Percentiles rank a stretch among this genome's conserved stretches.
These are phyloP conservation scores for Tricholoma hemisulphureum DNA, from an alignment of 768 basidiomycete genomes.

Conservation along the genomic window DNA sequence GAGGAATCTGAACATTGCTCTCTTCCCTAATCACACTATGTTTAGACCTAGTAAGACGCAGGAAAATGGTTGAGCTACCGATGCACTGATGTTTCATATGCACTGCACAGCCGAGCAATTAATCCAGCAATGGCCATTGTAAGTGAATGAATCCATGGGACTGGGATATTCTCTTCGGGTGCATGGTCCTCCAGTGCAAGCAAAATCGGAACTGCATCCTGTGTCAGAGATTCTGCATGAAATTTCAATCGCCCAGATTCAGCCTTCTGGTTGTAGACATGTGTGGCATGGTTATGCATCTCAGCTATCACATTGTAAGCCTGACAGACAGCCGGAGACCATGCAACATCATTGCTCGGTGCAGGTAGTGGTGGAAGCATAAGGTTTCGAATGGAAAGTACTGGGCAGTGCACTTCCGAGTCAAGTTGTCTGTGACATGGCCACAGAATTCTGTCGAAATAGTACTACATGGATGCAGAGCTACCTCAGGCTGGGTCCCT, in stretches of 20 bases:
- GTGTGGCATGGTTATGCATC: not conserved
- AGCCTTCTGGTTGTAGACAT: not conserved
- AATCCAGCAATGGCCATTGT: not conserved
- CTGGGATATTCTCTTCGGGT: not conserved
- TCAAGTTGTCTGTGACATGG: too few species aligned
- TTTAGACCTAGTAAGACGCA: not conserved
- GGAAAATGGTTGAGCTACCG: not conserved
- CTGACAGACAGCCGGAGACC: constrained; percentile 1
- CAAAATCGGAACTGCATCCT: not conserved
- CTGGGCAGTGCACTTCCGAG: too few species aligned
- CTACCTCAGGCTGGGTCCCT: too few species aligned
- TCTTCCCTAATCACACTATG: not conserved
- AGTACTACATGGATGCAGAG: too few species aligned
- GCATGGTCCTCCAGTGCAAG: not conserved
- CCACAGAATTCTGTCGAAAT: too few species aligned
- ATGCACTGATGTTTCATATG: not conserved
- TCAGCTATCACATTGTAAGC: not conserved
- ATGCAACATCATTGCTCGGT: not conserved
- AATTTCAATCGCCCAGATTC: not conserved
- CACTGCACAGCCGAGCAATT: not conserved
- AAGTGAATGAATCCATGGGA: not conserved
- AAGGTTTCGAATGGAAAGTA: too few species aligned
- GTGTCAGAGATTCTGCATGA: not conserved
- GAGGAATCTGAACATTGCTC: not conserved
- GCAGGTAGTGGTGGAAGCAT: constrained; percentile 10